Percentiles rank a stretch among this genome's conserved stretches.
Evolutionary conservation across 352 stramenopile species (phyloP).

Genomic region (Peronosclerospora sorghi): DNA sequence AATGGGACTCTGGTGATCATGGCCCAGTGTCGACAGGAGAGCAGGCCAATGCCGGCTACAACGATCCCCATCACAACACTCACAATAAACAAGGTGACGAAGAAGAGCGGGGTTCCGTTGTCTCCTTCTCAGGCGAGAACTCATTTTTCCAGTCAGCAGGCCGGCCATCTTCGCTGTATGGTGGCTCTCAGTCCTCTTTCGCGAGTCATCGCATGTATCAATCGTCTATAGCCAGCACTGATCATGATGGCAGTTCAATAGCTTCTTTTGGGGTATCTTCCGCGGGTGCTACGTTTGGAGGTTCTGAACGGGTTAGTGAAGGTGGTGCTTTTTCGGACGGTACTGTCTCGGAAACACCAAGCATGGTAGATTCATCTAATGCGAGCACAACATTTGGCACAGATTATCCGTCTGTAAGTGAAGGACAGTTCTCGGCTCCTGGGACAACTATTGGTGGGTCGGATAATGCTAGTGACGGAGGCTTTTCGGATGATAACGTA

Average conservation of each 20-base stretch:
- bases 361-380: conserved; percentile 61
- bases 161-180: conserved; percentile 24
- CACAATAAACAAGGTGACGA: conserved; percentile 19
- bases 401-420: conserved; percentile 63
- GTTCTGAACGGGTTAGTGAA: conserved; percentile 57
- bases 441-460: conserved; percentile 49
- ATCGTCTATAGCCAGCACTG: conserved; percentile 25
- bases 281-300: conserved; percentile 65
- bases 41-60: not conserved
- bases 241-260: conserved; percentile 43
- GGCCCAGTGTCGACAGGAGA: conserved; percentile 2
- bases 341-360: conserved; percentile 57
- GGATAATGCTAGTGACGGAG: conserved; percentile 42
- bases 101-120: conserved; percentile 28
- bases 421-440: conserved; percentile 52
- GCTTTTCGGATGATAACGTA: conserved; percentile 47
- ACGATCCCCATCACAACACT: conserved; percentile 6
- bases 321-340: conserved; percentile 52
- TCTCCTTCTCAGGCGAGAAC: conserved; percentile 25
- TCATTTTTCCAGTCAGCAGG: conserved; percentile 23
- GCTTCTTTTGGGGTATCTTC: conserved; percentile 64
- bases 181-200: conserved; percentile 32
- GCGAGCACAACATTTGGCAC: conserved; percentile 66
- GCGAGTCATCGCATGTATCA: conserved; percentile 28
- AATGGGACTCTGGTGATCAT: conserved; percentile 10